Evolutionary conservation across 805 yeast species (phyloP).

Genomic region (Candida tallmaniae): DNA sequence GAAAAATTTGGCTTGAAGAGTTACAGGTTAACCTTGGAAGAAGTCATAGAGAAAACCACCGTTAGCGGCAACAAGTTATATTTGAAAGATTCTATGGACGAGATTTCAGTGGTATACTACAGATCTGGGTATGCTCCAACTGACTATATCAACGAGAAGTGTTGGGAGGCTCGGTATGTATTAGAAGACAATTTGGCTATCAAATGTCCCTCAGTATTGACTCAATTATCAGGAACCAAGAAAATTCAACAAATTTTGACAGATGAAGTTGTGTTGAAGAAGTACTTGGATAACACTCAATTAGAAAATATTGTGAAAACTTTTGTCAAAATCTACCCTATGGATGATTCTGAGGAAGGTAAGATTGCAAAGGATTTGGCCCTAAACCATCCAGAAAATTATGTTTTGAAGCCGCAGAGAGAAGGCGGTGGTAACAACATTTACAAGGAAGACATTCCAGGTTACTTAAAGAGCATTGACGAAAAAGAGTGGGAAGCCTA

Average conservation of each 20-base stretch:
- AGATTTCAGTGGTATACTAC: slow-evolving; percentile 84
- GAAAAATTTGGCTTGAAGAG: slow-evolving; percentile 53
- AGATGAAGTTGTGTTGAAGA: slow-evolving; percentile 40
- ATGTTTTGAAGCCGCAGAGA: slow-evolving; percentile 93
- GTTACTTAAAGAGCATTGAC: slow-evolving; percentile 53
- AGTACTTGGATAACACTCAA: slow-evolving; percentile 36
- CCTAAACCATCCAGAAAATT: slow-evolving; percentile 59
- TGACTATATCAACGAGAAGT: slow-evolving; percentile 59
- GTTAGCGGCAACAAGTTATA: slow-evolving; percentile 45
- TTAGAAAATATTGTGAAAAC: slow-evolving; percentile 47
- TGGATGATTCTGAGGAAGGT: slow-evolving; percentile 70
- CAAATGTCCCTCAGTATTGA: slow-evolving; percentile 85
- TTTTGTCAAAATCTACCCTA: slow-evolving; percentile 83
- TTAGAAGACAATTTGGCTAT: slow-evolving; percentile 77
- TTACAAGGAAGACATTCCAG: slow-evolving; percentile 81
- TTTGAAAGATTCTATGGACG: slow-evolving; percentile 53
- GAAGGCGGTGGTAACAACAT: slow-evolving; percentile 99
- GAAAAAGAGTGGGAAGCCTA: slow-evolving; percentile 83
- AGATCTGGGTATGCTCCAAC: slow-evolving; percentile 85
- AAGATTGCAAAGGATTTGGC: slow-evolving; percentile 61
- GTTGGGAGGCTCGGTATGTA: slow-evolving; percentile 74
- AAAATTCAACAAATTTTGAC: slow-evolving; percentile 90
- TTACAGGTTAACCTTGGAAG: slow-evolving; percentile 62
- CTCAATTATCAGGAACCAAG: slow-evolving; percentile 91
- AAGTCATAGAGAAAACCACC: slow-evolving; percentile 43